Evolutionary conservation across 2,329 filamentous ascomycete species (phyloP), one percentile per base, ranked within the genome.

Genomic region (Reticulascus tulasneorum): DNA sequence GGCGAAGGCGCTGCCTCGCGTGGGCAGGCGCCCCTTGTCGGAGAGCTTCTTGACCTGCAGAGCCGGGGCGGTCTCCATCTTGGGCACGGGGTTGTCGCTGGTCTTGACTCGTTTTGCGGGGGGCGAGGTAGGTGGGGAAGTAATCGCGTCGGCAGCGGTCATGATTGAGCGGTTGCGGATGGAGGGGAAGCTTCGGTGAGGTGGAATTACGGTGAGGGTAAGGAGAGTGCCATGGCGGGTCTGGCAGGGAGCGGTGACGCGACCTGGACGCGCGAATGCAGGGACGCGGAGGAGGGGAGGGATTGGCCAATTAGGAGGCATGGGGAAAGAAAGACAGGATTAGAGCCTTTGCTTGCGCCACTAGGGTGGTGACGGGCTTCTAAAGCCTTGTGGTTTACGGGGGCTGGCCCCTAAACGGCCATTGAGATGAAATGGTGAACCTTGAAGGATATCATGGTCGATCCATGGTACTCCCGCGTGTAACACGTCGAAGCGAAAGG

Each of bases 31-130:
- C n/a, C 84, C 93, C 46, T 83, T 79, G 23, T 80, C 70, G 8
- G 84, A 84, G 40, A 97, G 82, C 63, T 94, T 89, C 74, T 96
- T 91, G 64, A 98, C 81, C 44, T 88, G 77, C 33, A 95, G 75
- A 4, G 82, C 68, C n/a, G 82, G 80, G 4, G 61, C 51, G 29
- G 62, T 58, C 37, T 64, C 58, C 50, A 66, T 60, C 35, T 58
- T 53, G 40, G 38, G 44, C 48, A 44, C 37, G 40, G 56, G 46
- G 29, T 47, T 63, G 51, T 47, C 50, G 21, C 34, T 22, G 44
- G 79, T 78, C 71, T 89, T 93, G 53, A 84, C 75, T 56, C 87
- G 80, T 69, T 94, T 94, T 30, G 86, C 73, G 18, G 86, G 79
- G 19, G 87, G 88, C 8, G 86, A 90, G 38, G 75, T 73, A 25